Evolutionary conservation across 257 asterid species (phyloP), one percentile per base, ranked within the genome.

Genomic region (Fraxinus quadrangulata): DNA sequence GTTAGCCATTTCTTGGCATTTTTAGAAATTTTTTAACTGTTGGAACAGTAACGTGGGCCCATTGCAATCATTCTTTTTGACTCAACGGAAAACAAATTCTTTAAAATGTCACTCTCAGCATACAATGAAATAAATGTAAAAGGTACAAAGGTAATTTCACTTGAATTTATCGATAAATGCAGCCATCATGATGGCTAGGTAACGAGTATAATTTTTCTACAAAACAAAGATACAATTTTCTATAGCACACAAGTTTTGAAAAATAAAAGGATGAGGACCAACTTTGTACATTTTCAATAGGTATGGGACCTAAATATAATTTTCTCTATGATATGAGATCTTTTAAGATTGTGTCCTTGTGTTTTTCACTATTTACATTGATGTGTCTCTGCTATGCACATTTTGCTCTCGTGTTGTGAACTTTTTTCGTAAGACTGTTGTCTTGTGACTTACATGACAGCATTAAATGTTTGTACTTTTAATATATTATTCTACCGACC

Each of bases 391-490:
- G 33, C 68, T 61, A 61, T 23, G 68, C 68, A 8, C 68, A 61
- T 23, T 56, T 61, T 61, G 68, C 33, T 61, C 33, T 61, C 68
- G 33, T 8, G 30, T 23, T 61, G 31, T 24, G 31, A 21, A 23
- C 68, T 61, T 61, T 36, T 61, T 24, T 23, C 68, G 2, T 21
- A 23, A n/a, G 67, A 61, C 68, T 61, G 33, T 61, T 6, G 68
- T 23, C 68, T 61, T 61, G 68, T 61, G 68, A 61, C 12, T 61
- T 8, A 61, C 68, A 9, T 61, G 68, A 61, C 68, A 61, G 31
- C 68, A 61, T 61, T 61, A 61, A 61, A 24, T 10, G 68, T 28
- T 61, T 23, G 5, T 61, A 9, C 68, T 61, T 61, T 19, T 11
- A 19, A 54, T n/a, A 54, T 54, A 51, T 19, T 59, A 59, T 61